Base-by-base conservation (phyloP, 139 green algal species). In the Limnomonas spitsbergensis region DNA sequence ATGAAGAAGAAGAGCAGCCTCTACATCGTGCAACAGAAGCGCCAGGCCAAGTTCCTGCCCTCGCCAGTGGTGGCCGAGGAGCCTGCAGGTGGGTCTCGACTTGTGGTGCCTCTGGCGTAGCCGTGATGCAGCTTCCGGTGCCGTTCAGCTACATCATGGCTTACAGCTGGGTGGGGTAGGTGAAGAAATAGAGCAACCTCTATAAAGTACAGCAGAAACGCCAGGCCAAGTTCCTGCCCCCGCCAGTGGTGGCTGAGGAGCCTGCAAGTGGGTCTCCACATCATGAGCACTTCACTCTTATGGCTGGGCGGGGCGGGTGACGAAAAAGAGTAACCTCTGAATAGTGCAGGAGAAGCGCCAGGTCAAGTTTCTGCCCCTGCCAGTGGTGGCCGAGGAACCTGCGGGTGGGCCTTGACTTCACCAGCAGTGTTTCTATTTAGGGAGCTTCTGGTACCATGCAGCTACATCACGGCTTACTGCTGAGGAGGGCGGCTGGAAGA, bases 321-420 rank as follows among this genome's bases (percentile, higher is more conserved):
- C 31, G 36, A 40, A 42, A 3, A 74, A 74, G 68, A 47, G 68
- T 32, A 47, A 9, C 14, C 68, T 74, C 29, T 14, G 20, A 4
- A 29, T 9, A 4, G 68, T 74, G 6, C 35, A 42, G 68, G 29
- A 47, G 35, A 47, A 42, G 24, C 35, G 68, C 35, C 68, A 74
- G 68, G 68, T 32, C 36, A 74, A 74, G 68, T 74, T 74, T 32
- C n/a, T n/a, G n/a, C n/a, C n/a, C n/a, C n/a, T n/a, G n/a, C n/a
- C n/a, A n/a, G n/a, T n/a, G n/a, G n/a, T n/a, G n/a, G n/a, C n/a
- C n/a, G n/a, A n/a, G n/a, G n/a, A n/a, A n/a, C n/a, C n/a, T n/a
- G n/a, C n/a, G n/a, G n/a, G n/a, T n/a, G n/a, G n/a, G n/a, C n/a
- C n/a, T n/a, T n/a, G n/a, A n/a, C n/a, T n/a, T n/a, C n/a, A n/a